phyloP scores from a whole-genome alignment of 2,329 filamentous ascomycete species.

The Ceratocystis eucalypticola region DNA sequence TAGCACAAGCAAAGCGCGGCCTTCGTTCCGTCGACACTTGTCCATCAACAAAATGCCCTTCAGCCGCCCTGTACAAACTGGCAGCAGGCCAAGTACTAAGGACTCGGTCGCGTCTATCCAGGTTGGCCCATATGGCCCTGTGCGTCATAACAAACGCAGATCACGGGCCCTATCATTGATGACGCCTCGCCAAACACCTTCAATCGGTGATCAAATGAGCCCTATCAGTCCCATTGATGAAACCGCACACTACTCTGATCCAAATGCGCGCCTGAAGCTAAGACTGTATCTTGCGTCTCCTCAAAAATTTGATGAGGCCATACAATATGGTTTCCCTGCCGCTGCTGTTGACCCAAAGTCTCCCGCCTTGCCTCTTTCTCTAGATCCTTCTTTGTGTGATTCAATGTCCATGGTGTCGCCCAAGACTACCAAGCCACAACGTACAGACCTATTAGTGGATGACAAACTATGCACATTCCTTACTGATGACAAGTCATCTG shows the following conservation, averaged over 20 bases:
- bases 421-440: conserved; percentile 22
- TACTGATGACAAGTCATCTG: conserved; percentile 38
- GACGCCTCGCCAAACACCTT: conserved; percentile 27
- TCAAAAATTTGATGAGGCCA: conserved; percentile 88
- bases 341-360: conserved; percentile 24
- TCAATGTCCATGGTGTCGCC: conserved; percentile 14
- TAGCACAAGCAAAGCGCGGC: conserved; percentile 35
- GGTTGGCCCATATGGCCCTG: conserved; percentile 23
- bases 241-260: conserved; percentile 78
- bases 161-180: conserved; percentile 45
- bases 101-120: conserved; percentile 27
- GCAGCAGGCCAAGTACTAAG: conserved; percentile 35
- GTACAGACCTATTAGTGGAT: background rate
- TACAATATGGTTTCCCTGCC: conserved; percentile 84
- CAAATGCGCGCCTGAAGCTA: conserved; percentile 73
- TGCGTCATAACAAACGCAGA: conserved; percentile 33
- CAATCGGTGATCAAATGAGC: conserved; percentile 14
- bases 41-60: conserved; percentile 57
- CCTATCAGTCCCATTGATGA: conserved; percentile 43
- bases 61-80: conserved; percentile 38
- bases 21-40: conserved; percentile 56
- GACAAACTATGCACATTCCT: conserved; percentile 17
- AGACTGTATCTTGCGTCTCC: conserved; percentile 76
- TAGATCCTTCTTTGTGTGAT: conserved; percentile 9
- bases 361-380: conserved; percentile 18